Percentiles rank a stretch among this genome's conserved stretches.
Conservation (phyloP, 257 asterid species). For the Solanum gracilifrons region DNA sequence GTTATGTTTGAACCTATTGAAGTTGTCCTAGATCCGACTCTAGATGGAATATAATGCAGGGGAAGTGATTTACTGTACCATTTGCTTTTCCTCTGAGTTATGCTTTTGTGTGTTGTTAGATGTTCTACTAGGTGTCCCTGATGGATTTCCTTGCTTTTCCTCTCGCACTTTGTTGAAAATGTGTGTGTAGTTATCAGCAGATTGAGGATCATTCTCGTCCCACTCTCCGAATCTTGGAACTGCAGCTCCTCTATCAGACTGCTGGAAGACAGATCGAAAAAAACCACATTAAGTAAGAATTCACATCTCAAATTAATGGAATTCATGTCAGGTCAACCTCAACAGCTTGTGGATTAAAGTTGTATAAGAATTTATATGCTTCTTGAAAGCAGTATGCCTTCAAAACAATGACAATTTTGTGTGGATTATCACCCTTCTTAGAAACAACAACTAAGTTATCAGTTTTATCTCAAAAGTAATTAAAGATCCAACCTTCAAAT, state of each 20-base stretch:
- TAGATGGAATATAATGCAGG: not conserved
- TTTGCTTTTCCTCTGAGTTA: conserved; percentile 8
- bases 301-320: not conserved
- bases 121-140: conserved; percentile 34
- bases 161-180: conserved; percentile 55
- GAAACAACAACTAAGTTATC: not conserved
- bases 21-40: not conserved
- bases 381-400: not conserved
- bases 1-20: not conserved
- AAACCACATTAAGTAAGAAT: not conserved
- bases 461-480: too few species aligned
- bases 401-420: not conserved
- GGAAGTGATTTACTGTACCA: conserved; percentile 18
- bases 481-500: too few species aligned
- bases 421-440: not conserved
- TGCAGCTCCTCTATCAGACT: conserved; percentile 72
- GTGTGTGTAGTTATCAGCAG: conserved; percentile 69
- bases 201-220: conserved; percentile 62
- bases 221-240: conserved; percentile 89
- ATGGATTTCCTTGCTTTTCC: conserved; percentile 39
- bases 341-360: not conserved
- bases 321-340: not conserved
- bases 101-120: conserved; percentile 12
- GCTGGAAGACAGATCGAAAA: not conserved
- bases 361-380: not conserved